Evolutionary conservation across 768 basidiomycete species (phyloP), one percentile per base, ranked within the genome.

Genomic region (Thelephora ganbajun): DNA sequence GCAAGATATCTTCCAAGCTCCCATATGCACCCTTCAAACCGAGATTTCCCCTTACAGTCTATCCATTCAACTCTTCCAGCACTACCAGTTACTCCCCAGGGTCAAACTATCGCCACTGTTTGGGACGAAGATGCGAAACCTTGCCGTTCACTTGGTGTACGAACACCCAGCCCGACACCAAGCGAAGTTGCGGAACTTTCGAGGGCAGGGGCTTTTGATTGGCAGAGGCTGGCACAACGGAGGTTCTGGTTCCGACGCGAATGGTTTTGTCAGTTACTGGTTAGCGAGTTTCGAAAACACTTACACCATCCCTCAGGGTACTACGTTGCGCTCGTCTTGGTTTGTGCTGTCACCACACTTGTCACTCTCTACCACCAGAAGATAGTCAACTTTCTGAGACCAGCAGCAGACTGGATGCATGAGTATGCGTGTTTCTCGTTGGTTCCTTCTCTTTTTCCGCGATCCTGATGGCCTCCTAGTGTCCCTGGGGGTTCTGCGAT

Each of bases 331-430:
- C 52, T 48, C 33, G 33, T 53, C 33, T 30, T 59, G 51, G 59
- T 66, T 12, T 48, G 65, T 14, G 58, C 65, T 46, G 44, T 66
- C 18, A 61, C 64, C 35, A 61, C 61, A 26, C 62, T 73, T 48
- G 61, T 71, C 59, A 66, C 66, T 6, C 54, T 70, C 33, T 70
- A 67, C 56, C 70, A 76, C 57, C 63, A 64, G 19, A 57, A 67
- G 68, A 88, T 92, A 52, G 80, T 90, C 3, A 47, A 71, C 9
- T 77, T 73, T 74, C 67, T 90, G 43, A 76, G 69, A 22, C 84
- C 84, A 0, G 69, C 71, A 5, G 80, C 84, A 0, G 66, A 70
- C 26, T 77, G 74, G 76, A 64, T 89, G 55, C 73, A 81, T 54
- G 61, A 61, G 79, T 82, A 56, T 67, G 9, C 48, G 35, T 12